phyloP scores from a whole-genome alignment of 345 rosid genomes.

The Corchorus olitorius region DNA sequence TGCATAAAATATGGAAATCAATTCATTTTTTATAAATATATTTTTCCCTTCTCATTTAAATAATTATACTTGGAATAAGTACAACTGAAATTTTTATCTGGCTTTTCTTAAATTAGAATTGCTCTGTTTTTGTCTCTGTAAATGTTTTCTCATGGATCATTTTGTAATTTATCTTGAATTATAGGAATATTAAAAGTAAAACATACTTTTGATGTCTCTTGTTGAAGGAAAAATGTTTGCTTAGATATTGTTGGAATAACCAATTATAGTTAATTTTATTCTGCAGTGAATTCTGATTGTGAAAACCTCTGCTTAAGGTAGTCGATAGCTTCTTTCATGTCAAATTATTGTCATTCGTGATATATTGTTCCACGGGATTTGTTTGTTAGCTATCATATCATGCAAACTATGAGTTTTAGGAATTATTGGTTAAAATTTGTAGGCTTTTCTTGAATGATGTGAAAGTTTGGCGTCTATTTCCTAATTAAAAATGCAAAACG shows the following conservation, averaged over 20 bases:
- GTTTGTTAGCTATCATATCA: background rate
- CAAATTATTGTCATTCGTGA: background rate
- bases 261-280: background rate
- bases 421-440: background rate
- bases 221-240: background rate
- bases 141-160: background rate
- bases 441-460: background rate
- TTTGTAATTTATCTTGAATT: background rate
- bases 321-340: background rate
- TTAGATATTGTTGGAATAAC: background rate
- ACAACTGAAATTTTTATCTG: background rate
- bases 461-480: background rate
- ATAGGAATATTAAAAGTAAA: background rate
- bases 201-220: background rate
- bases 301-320: background rate
- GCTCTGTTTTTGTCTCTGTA: background rate
- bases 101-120: background rate
- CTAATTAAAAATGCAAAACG: background rate
- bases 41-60: too few relatives aligned
- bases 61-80: background rate
- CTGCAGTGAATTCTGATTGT: background rate
- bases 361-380: background rate
- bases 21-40: background rate
- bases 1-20: background rate
- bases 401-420: background rate